phyloP scores from a whole-genome alignment of 345 rosid genomes.

The Populus davidiana region DNA sequence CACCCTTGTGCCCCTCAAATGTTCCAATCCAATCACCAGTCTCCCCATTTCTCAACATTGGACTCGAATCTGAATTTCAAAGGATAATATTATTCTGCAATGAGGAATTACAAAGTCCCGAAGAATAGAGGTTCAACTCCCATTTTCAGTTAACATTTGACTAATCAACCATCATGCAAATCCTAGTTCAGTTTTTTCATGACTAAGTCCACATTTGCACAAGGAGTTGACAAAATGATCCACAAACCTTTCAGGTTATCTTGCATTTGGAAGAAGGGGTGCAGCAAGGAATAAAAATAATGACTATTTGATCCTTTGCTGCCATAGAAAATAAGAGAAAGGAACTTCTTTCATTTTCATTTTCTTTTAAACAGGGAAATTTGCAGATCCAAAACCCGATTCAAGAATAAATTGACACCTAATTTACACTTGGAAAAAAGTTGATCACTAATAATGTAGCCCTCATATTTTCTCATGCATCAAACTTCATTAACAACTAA shows the following conservation, averaged over 20 bases:
- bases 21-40: slow-evolving; percentile 99
- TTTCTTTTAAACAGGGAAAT: neutral
- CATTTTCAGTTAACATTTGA: neutral
- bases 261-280: neutral
- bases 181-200: neutral
- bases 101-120: neutral
- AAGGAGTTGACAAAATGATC: neutral
- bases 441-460: too few species aligned
- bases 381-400: neutral
- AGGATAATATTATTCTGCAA: neutral
- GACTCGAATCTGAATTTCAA: slow-evolving; percentile 69
- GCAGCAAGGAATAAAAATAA: neutral
- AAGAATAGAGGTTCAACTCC: neutral
- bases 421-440: neutral
- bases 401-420: neutral
- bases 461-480: too few species aligned
- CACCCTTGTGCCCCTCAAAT: slow-evolving; percentile 98
- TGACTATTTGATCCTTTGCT: neutral
- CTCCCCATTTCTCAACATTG: slow-evolving; percentile 99
- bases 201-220: neutral
- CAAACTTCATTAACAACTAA: too few species aligned
- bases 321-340: neutral
- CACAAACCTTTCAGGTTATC: neutral
- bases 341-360: neutral
- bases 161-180: neutral